A percentile compares a stretch with the other conserved stretches of the same genome.
Evolutionary conservation across 2,329 filamentous ascomycete species (phyloP).

Genomic region (Orbilia blumenaviensis): DNA sequence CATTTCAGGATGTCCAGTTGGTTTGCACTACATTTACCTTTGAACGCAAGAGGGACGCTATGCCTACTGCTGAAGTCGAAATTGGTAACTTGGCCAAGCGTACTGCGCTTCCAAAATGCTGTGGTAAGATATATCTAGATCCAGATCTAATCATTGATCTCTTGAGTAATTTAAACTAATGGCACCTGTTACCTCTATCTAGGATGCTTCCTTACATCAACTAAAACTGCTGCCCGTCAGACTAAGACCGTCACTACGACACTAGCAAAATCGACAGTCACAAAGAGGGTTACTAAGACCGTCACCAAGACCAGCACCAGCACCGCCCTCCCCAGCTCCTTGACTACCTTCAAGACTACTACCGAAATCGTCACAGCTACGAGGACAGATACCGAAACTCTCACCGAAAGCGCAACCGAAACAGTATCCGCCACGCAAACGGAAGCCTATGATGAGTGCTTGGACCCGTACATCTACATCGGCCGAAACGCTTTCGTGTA

Average conservation of each 20-base stretch:
- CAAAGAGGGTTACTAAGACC: conserved; percentile 17
- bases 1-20: too few relatives aligned
- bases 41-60: background rate
- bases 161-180: too few relatives aligned
- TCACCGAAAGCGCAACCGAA: background rate
- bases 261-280: conserved; percentile 16
- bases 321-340: background rate
- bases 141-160: background rate
- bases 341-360: conserved; percentile 6
- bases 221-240: conserved; percentile 13
- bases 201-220: conserved; percentile 44
- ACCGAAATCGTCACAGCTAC: conserved; percentile 8
- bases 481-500: conserved; percentile 32
- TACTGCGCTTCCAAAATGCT: conserved; percentile 19
- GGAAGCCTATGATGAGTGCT: background rate
- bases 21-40: background rate
- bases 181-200: background rate
- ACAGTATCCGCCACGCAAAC: conserved; percentile 1
- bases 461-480: conserved; percentile 4
- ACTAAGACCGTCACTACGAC: conserved; percentile 36
- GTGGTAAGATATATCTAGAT: conserved; percentile 21
- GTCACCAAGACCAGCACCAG: background rate
- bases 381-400: background rate
- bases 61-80: background rate
- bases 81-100: conserved; percentile 3